Evolutionary conservation across 768 basidiomycete genomes (phyloP), one percentile per base, ranked within the genome.

Genomic region (Panellus pusillus): DNA sequence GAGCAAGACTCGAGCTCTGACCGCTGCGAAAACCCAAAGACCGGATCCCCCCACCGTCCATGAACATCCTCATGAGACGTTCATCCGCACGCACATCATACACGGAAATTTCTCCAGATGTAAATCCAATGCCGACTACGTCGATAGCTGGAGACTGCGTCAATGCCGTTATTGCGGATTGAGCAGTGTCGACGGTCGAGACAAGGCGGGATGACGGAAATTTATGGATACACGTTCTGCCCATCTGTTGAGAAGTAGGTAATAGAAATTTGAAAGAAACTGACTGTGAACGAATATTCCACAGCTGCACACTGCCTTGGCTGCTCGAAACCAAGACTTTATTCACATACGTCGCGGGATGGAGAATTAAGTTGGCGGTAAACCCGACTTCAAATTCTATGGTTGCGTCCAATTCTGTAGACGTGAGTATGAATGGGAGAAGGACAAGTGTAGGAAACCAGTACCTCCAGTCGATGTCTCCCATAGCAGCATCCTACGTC

Each of bases 281-380:
- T 60, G 52, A 92, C 92, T 81, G 80, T 11, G 93, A 87, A 8
- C 86, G 79, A 58, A 93, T 84, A 69, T 98, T 99, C 93, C 93
- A 98, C n/a, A 99, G 71, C 55, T 97, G 91, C 63, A 98, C 71
- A 39, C 72, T 74, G 4, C 97, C 97, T 68, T 94, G 79, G 51
- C 74, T 79, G 62, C 92, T 91, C 3, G 87, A 83, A 11, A 98
- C 81, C 1, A 98, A 76, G 1, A 98, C 78, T 73, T 99, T 99
- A 76, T 99, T 98, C 46, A 99, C 70, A 70, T 98, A 98, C 12
- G 97, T 98, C 1, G 93, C 87, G 2, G 97, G 97, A 67, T 99
- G 97, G 6, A 97, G 77, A 39, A 97, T 74, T 24, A 78, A 79
- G 5, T 83, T 88, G n/a, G 95, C 95, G 1, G 86, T 87, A 68